phyloP scores from a whole-genome alignment of 805 yeast species.

The Candida pseudoglaebosa region DNA sequence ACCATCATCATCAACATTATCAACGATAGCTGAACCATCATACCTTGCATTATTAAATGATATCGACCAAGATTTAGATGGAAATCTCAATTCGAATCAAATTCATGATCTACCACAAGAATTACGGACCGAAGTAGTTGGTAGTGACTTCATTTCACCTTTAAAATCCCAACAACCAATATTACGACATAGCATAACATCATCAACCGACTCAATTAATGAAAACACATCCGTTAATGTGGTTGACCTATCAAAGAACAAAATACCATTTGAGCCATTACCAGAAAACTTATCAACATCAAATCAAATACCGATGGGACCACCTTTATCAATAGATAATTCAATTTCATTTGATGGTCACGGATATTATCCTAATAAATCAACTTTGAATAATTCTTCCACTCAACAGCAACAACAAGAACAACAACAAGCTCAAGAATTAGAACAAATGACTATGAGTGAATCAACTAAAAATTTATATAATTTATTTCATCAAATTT shows the following conservation, averaged over 20 bases:
- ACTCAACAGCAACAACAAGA: conserved; percentile 13
- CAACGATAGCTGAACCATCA: background rate
- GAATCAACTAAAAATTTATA: conserved; percentile 29
- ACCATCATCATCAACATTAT: background rate
- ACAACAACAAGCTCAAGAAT: conserved; percentile 6
- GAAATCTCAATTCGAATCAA: background rate
- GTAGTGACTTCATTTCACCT: background rate
- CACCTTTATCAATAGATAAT: conserved; percentile 10
- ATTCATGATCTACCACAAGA: background rate
- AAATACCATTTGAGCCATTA: background rate
- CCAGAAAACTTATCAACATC: background rate
- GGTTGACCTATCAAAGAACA: no score
- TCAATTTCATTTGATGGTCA: conserved; percentile 10
- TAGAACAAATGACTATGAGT: conserved; percentile 14
- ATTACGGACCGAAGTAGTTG: background rate
- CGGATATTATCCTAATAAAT: conserved; percentile 12
- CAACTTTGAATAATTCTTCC: conserved; percentile 6
- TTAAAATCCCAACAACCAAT: background rate
- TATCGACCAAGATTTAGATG: no score
- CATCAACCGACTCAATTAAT: conserved; percentile 4
- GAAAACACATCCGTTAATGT: no score
- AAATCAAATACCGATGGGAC: background rate
- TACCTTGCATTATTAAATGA: conserved; percentile 1
- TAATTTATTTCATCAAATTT: conserved; percentile 25
- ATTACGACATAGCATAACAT: conserved; percentile 1